Conservation (phyloP, 202 grass and related monocot species). For the Zizania palustris region DNA sequence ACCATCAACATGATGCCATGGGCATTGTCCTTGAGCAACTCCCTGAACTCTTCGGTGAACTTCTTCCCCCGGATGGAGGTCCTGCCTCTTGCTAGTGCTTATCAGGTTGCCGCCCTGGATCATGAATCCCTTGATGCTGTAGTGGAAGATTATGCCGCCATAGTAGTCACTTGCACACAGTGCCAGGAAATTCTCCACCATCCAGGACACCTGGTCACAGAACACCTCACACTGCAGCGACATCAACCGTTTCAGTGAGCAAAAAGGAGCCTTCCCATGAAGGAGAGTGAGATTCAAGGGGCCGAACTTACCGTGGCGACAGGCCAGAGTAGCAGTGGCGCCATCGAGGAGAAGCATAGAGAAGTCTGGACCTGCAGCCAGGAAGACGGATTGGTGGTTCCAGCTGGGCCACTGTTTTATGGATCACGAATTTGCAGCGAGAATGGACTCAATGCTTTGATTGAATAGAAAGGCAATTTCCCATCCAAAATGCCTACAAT, state of each 20-base stretch:
- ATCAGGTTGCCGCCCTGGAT: slow-evolving; percentile 95
- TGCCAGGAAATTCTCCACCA: slow-evolving; percentile 89
- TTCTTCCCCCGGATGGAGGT: slow-evolving; percentile 86
- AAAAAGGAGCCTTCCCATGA: not conserved
- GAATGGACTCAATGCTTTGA: slow-evolving; percentile 11
- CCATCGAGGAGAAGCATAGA: not conserved
- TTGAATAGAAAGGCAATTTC: slow-evolving; percentile 30
- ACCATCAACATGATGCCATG: slow-evolving; percentile 82
- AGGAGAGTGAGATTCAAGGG: not conserved
- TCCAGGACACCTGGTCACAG: slow-evolving; percentile 85
- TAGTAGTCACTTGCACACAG: slow-evolving; percentile 94
- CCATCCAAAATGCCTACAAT: slow-evolving; percentile 21
- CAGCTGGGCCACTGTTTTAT: not conserved
- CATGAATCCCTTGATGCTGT: slow-evolving; percentile 99
- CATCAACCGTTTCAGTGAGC: not conserved
- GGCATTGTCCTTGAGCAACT: slow-evolving; percentile 89
- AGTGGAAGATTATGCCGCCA: slow-evolving; percentile 89
- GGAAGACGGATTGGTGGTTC: not conserved
- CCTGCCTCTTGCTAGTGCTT: slow-evolving; percentile 84
- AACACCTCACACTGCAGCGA: slow-evolving; percentile 72
- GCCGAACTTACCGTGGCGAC: slow-evolving; percentile 45
- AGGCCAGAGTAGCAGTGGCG: slow-evolving; percentile 6
- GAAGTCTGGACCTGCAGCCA: not conserved
- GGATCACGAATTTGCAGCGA: not conserved
- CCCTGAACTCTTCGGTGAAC: slow-evolving; percentile 89